A percentile compares a stretch with the other conserved stretches of the same genome.
These are phyloP conservation scores for Xerocomus nothofagi DNA, from an alignment of 1,284 basidiomycete species.

Conservation along the genomic window DNA sequence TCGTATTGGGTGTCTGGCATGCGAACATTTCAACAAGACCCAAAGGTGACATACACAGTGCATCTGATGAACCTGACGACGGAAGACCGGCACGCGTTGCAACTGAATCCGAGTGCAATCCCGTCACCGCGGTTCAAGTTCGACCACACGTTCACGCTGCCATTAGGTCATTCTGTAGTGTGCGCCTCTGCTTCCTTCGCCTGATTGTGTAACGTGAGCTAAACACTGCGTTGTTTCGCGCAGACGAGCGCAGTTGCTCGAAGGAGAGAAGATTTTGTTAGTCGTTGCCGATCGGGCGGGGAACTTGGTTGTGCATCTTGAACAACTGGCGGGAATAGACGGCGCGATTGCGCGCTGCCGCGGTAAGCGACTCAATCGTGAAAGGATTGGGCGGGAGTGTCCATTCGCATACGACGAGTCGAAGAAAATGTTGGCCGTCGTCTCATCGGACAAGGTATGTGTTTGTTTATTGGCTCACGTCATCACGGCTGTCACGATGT, in stretches of 20 bases:
- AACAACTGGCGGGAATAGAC: conserved; percentile 34
- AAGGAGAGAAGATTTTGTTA: conserved; percentile 42
- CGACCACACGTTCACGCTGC: conserved; percentile 36
- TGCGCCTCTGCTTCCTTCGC: conserved; percentile 23
- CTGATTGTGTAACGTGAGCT: neutral
- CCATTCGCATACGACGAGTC: conserved; percentile 51
- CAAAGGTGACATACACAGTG: conserved; percentile 37
- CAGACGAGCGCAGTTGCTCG: conserved; percentile 42
- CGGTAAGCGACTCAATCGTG: conserved; percentile 40
- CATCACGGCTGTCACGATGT: accelerated
- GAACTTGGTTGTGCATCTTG: conserved; percentile 42
- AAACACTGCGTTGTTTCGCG: neutral
- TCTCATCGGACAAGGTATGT: conserved; percentile 41
- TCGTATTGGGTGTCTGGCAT: conserved; percentile 20
- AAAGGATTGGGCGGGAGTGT: conserved; percentile 46
- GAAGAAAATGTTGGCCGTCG: conserved; percentile 47
- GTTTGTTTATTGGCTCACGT: neutral
- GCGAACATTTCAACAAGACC: conserved; percentile 21
- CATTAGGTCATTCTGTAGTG: conserved; percentile 37
- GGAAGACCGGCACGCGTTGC: conserved; percentile 44
- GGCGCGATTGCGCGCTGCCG: conserved; percentile 29
- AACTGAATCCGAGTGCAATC: conserved; percentile 38
- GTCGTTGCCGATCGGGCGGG: conserved; percentile 39
- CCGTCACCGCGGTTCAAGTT: conserved; percentile 38
- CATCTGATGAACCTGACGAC: conserved; percentile 40